Evolutionary conservation across 2,329 filamentous ascomycete species (phyloP).

Genomic region (Aspergillus texensis): DNA sequence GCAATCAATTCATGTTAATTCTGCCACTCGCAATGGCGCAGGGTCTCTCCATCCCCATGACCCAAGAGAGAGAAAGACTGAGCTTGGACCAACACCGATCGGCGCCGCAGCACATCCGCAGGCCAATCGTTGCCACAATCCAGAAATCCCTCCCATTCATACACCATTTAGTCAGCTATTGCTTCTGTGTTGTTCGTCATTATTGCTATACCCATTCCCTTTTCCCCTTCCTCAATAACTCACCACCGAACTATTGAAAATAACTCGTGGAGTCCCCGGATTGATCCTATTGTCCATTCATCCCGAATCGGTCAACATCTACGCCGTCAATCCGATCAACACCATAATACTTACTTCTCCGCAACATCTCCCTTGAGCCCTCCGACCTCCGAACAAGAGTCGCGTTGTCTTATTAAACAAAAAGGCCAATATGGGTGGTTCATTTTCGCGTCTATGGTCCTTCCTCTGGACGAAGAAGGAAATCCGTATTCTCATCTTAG

Average conservation of each 20-base stretch:
- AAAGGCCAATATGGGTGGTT: conserved; percentile 54
- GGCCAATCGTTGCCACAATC: conserved; percentile 20
- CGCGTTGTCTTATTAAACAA: conserved; percentile 7
- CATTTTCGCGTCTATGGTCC: conserved; percentile 64
- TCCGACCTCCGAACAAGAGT: conserved; percentile 8
- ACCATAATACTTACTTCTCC: not conserved
- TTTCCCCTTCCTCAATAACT: not conserved
- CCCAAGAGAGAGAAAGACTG: conserved; percentile 5
- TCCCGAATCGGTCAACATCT: not conserved
- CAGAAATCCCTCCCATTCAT: conserved; percentile 4
- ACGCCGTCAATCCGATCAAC: not conserved
- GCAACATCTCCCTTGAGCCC: not conserved
- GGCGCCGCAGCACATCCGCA: conserved; percentile 18
- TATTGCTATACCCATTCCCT: not conserved
- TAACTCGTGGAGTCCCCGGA: not conserved
- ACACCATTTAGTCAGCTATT: conserved; percentile 27
- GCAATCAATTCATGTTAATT: conserved; percentile 1
- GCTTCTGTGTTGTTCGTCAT: conserved; percentile 7
- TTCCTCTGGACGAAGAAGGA: conserved; percentile 94
- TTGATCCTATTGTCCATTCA: not conserved
- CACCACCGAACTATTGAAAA: not conserved
- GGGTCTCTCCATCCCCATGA: conserved; percentile 5
- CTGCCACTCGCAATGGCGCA: not conserved
- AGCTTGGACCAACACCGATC: conserved; percentile 32
- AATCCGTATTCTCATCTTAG: conserved; percentile 92